Evolutionary conservation across 2,329 filamentous ascomycete species (phyloP), one percentile per base, ranked within the genome.

Genomic region (Microdochium trichocladiopsis): DNA sequence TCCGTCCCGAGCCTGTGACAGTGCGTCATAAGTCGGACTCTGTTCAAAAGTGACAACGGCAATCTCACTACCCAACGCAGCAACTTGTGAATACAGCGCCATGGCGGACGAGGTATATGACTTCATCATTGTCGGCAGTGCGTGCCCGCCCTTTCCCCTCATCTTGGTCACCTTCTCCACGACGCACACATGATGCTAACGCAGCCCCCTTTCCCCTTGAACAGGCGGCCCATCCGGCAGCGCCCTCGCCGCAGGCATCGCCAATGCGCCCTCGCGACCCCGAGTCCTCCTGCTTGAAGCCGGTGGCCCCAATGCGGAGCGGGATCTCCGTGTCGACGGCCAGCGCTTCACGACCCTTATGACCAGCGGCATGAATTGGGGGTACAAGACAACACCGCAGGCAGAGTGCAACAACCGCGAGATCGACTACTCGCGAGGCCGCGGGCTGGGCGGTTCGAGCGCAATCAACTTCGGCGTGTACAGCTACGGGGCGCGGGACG

Each of bases 271-370:
- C 0, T 69, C 70, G 33, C 69, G 66, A 9, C 83, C 82, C 0
- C 71, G 62, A 0, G 75, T 87, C 1, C 73, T 86, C 2, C 71
- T 87, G 1, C 65, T 87, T 2, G 83, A 87, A 64, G 83, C 82
- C 1, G 84, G 84, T 11, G 66, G 70, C 2, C 49, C 58, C 8
- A 78, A 82, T 48, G 70, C 74, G 2, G 73, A 78, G 53, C 67
- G 63, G 4, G 63, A 69, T 9, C 67, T 77, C 9, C 74, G 76
- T 2, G 71, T 78, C 12, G 72, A 75, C 48, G 79, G 73, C n/a
- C 73, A 85, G 57, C 74, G 82, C 48, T 87, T 76, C 63, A 58
- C 70, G 2, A 78, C 78, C 0, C 76, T 78, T 41, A 65, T 69
- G 55, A 73, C 78, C 36, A 51, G 65, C 5, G 68, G 73, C 9